A percentile compares a stretch with the other conserved stretches of the same genome.
Evolutionary conservation across 345 rosid genomes (phyloP).

Genomic region (Arabidopsis thaliana): TAIR10.1 NC_003075.7:10438501-10439000

Average conservation of each 20-base stretch:
- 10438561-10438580: neutral
- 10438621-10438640: slow-evolving; percentile 52
- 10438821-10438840: neutral
- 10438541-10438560: slow-evolving; percentile 93
- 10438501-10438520: slow-evolving; percentile 89
- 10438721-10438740: slow-evolving; percentile 96
- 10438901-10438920: too few species aligned
- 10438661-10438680: slow-evolving; percentile 92
- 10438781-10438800: neutral
- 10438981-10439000: neutral
- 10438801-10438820: neutral
- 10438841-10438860: neutral
- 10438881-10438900: too few species aligned
- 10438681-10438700: slow-evolving; percentile 99
- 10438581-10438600: neutral
- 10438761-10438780: slow-evolving; percentile 2
- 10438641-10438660: slow-evolving; percentile 92
- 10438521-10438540: slow-evolving; percentile 93
- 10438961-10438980: neutral
- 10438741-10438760: slow-evolving; percentile 99
- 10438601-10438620: neutral
- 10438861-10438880: neutral
- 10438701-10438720: slow-evolving; percentile 97
- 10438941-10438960: neutral
- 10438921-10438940: too few species aligned